A percentile compares a stretch with the other conserved stretches of the same genome.
phyloP scores from a whole-genome alignment of 306 rosid species.

The Fragaria ananassa region DNA sequence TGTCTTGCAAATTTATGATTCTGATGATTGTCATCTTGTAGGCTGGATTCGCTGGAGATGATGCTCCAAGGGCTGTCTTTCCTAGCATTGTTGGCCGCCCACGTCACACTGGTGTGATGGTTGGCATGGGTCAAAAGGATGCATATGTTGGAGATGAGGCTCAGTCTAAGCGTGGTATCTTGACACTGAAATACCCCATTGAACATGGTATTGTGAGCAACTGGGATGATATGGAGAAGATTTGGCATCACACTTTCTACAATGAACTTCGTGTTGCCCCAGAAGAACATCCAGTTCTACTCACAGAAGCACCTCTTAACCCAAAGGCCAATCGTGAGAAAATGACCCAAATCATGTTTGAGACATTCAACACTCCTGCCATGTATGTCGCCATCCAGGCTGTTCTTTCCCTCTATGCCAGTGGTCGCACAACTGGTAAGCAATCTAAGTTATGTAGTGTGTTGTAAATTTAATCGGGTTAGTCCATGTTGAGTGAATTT shows the following conservation, averaged over 20 bases:
- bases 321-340: conserved; percentile 93
- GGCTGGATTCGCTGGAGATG: conserved; percentile 98
- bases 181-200: conserved; percentile 79
- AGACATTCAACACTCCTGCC: conserved; percentile 86
- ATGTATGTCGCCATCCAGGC: conserved; percentile 94
- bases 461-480: background rate
- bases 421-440: conserved; percentile 94
- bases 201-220: conserved; percentile 91
- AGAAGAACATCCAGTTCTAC: conserved; percentile 83
- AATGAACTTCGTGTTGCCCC: conserved; percentile 89
- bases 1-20: background rate
- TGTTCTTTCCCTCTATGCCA: conserved; percentile 80
- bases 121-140: conserved; percentile 93
- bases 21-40: conserved; percentile 23
- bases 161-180: conserved; percentile 82
- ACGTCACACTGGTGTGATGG: conserved; percentile 92
- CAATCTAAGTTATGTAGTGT: conserved; percentile 9
- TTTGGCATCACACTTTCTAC: conserved; percentile 91
- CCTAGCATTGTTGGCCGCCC: conserved; percentile 95
- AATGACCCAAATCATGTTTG: conserved; percentile 92
- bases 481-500: background rate
- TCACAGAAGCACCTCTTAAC: conserved; percentile 90
- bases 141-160: conserved; percentile 95
- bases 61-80: conserved; percentile 93
- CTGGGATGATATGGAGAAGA: conserved; percentile 97